Evolutionary conservation across 2,329 filamentous ascomycete genomes (phyloP).

Genomic region (Coniochaeta ligniaria): DNA sequence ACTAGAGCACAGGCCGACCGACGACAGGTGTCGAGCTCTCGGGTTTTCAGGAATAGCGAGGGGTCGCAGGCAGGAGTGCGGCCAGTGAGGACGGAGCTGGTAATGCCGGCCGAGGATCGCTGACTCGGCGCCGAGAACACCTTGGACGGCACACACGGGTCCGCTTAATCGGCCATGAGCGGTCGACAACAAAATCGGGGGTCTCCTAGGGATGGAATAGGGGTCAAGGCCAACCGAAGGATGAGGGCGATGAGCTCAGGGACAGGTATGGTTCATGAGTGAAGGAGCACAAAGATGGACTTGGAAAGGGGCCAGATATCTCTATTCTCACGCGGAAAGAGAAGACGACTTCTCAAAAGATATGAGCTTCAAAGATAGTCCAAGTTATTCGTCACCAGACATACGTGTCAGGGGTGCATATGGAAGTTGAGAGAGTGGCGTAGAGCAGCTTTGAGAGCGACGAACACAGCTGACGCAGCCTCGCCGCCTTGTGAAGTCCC

Average conservation of each 20-base stretch:
- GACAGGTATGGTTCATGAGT: no score
- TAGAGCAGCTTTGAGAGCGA: not conserved
- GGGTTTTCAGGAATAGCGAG: not conserved
- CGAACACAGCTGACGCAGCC: conserved; percentile 10
- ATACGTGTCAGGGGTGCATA: conserved; percentile 1
- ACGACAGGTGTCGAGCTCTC: not conserved
- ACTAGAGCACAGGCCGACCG: not conserved
- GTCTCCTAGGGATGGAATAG: not conserved
- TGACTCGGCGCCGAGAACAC: not conserved
- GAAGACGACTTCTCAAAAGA: not conserved
- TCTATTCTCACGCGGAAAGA: not conserved
- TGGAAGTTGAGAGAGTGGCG: not conserved
- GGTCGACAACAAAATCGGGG: not conserved
- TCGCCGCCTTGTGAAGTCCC: conserved; percentile 9
- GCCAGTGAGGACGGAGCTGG: not conserved
- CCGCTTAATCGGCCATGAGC: not conserved
- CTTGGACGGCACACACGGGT: not conserved
- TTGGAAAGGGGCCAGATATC: not conserved
- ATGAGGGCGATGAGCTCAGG: not conserved
- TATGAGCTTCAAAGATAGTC: not conserved
- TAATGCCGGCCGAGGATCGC: not conserved
- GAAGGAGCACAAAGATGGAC: not conserved
- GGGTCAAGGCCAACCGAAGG: not conserved
- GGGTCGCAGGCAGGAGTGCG: not conserved
- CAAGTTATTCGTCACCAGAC: not conserved